A percentile compares a stretch with the other conserved stretches of the same genome.
Conservation (phyloP, 805 yeast species). For the Lipomyces spencermartinsiae region DNA sequence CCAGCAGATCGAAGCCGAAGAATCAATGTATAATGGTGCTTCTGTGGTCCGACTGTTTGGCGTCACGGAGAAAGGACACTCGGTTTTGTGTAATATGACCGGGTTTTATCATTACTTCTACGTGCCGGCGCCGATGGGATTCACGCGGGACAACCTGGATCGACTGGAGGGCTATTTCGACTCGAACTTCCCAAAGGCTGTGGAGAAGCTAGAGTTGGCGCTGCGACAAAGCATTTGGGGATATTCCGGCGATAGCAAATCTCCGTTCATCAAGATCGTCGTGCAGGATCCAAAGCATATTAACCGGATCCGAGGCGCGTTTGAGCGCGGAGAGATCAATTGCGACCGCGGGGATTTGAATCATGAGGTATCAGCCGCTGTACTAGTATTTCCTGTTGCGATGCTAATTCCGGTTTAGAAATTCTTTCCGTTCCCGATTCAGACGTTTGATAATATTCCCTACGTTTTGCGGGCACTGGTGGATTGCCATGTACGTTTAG, state of each 20-base stretch:
- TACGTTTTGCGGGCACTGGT: conserved; percentile 87
- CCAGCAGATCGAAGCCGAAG: conserved; percentile 96
- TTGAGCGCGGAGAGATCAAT: conserved; percentile 80
- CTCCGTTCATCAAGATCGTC: conserved; percentile 78
- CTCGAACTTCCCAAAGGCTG: conserved; percentile 54
- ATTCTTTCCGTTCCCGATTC: conserved; percentile 39
- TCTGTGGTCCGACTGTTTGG: conserved; percentile 82
- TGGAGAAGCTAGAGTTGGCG: conserved; percentile 67
- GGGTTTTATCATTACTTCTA: conserved; percentile 91
- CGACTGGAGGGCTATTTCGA: neutral
- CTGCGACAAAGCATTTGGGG: conserved; percentile 94
- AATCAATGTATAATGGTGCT: conserved; percentile 66
- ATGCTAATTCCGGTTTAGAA: neutral
- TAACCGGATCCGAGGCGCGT: conserved; percentile 72
- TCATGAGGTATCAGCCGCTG: conserved; percentile 54
- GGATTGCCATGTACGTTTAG: conserved; percentile 78
- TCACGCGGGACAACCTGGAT: conserved; percentile 62
- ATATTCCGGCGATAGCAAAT: conserved; percentile 74
- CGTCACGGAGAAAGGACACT: conserved; percentile 83
- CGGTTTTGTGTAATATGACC: conserved; percentile 86
- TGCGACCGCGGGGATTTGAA: conserved; percentile 50
- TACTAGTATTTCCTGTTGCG: conserved; percentile 38
- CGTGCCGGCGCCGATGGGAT: conserved; percentile 87
- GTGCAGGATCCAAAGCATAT: conserved; percentile 71
- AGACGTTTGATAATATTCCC: conserved; percentile 84